Conservation (phyloP, 495 filamentous ascomycete genomes). For the Tuber microsphaerosporum region DNA sequence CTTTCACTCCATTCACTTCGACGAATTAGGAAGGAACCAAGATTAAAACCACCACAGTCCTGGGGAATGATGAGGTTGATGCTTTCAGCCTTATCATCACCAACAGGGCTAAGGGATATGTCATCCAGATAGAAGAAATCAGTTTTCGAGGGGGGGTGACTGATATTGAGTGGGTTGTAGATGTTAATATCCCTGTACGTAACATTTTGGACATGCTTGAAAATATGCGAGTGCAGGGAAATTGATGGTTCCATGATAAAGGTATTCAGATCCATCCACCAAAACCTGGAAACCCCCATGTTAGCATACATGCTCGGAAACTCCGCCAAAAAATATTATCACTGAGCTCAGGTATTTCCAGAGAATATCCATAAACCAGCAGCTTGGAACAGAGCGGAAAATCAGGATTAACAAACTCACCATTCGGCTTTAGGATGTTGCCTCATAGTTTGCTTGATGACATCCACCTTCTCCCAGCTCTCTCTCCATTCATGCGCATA, state of each 20-base stretch:
- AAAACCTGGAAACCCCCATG: slow-evolving; percentile 60
- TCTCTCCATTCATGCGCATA: slow-evolving; percentile 99
- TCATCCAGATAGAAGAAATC: slow-evolving; percentile 61
- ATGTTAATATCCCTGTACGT: slow-evolving; percentile 94
- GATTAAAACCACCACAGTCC: slow-evolving; percentile 92
- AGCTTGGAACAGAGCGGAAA: background rate
- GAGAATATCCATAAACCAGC: background rate
- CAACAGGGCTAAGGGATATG: slow-evolving; percentile 59
- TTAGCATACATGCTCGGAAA: background rate
- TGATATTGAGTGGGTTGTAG: slow-evolving; percentile 92
- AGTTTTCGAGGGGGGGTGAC: slow-evolving; percentile 62
- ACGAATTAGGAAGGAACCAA: slow-evolving; percentile 88
- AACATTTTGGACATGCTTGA: slow-evolving; percentile 64
- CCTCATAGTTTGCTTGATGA: slow-evolving; percentile 79
- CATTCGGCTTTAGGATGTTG: slow-evolving; percentile 96
- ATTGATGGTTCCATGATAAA: slow-evolving; percentile 95
- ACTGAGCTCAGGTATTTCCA: background rate
- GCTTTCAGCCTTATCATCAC: slow-evolving; percentile 64
- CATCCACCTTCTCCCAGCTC: slow-evolving; percentile 98
- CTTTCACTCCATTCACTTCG: slow-evolving; percentile 84
- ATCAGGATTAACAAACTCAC: slow-evolving; percentile 51
- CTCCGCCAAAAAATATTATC: background rate
- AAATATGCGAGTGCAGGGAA: slow-evolving; percentile 83
- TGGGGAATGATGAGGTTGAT: slow-evolving; percentile 86
- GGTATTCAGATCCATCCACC: slow-evolving; percentile 98